Evolutionary conservation across 2,329 filamentous ascomycete genomes (phyloP).

Genomic region (Pseudophaeomoniella oleicola): DNA sequence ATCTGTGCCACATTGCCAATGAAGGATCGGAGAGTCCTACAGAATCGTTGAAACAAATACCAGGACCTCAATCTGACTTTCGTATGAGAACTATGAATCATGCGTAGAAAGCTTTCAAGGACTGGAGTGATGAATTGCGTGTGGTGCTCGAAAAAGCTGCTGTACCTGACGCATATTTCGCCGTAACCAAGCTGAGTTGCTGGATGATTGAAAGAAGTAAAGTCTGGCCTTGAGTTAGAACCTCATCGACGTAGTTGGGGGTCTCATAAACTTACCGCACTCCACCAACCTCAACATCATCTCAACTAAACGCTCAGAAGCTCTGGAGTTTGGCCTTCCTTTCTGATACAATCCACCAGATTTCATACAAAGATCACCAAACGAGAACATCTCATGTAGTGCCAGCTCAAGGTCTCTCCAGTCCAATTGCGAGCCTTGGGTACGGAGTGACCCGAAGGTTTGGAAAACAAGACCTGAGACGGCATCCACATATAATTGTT

Average conservation of each 20-base stretch:
- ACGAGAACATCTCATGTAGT: constrained; percentile 86
- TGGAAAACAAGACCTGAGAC: constrained; percentile 76
- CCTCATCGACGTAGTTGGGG: constrained; percentile 2
- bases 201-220: constrained; percentile 75
- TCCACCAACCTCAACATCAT: constrained; percentile 97
- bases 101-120: constrained; percentile 77
- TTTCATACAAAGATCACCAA: constrained; percentile 84
- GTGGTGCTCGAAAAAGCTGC: constrained; percentile 79
- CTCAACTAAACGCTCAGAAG: constrained; percentile 65
- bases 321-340: constrained; percentile 62
- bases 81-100: constrained; percentile 77
- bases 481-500: constrained; percentile 74
- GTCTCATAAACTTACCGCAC: constrained; percentile 47
- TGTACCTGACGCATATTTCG: constrained; percentile 95
- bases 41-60: constrained; percentile 90
- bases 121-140: constrained; percentile 68
- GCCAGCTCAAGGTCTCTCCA: constrained; percentile 94
- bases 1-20: constrained; percentile 83
- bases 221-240: constrained; percentile 38
- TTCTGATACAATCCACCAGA: constrained; percentile 79
- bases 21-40: constrained; percentile 71
- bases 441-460: constrained; percentile 68
- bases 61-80: constrained; percentile 84
- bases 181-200: constrained; percentile 92
- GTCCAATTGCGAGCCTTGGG: constrained; percentile 60